Evolutionary conservation across 169 alveolate genomes (phyloP).

Genomic region (Plasmodium vinckei): DNA sequence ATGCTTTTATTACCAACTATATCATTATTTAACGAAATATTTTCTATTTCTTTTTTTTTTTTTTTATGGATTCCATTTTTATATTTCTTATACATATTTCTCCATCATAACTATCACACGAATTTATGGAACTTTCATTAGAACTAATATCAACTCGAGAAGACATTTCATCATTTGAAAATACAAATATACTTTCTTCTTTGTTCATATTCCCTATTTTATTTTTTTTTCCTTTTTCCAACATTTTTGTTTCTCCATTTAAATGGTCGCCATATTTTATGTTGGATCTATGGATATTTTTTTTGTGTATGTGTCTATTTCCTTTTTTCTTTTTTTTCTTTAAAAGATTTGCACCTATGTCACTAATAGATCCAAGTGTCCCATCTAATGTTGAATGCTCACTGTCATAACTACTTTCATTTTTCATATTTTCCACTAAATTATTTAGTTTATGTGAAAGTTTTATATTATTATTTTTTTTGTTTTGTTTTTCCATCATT

Average conservation of each 20-base stretch:
- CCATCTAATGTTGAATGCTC: constrained; percentile 47
- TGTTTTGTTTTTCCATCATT: constrained; percentile 36
- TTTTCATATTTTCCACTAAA: constrained; percentile 64
- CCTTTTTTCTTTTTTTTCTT: constrained; percentile 4
- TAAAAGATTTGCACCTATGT: neutral
- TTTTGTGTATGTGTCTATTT: neutral
- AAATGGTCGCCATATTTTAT: neutral
- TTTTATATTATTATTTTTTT: constrained; percentile 21
- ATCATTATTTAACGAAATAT: constrained; percentile 4
- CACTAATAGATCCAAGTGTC: constrained; percentile 31
- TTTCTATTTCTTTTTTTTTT: neutral
- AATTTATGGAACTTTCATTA: constrained; percentile 18
- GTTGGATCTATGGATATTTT: neutral
- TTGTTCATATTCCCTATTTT: neutral
- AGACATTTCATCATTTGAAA: neutral
- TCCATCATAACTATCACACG: constrained; percentile 13
- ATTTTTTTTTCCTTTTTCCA: neutral
- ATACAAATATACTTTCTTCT: constrained; percentile 13
- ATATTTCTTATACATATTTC: constrained; percentile 60
- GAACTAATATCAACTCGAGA: constrained; percentile 19
- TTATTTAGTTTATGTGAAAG: constrained; percentile 42
- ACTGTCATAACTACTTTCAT: constrained; percentile 68
- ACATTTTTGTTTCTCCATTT: neutral
- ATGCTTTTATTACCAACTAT: constrained; percentile 23
- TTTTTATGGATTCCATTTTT: neutral